These are phyloP conservation scores for Chlamydomonas sphaeroides DNA, from an alignment of 139 green algal genomes.

Conservation along the genomic window DNA sequence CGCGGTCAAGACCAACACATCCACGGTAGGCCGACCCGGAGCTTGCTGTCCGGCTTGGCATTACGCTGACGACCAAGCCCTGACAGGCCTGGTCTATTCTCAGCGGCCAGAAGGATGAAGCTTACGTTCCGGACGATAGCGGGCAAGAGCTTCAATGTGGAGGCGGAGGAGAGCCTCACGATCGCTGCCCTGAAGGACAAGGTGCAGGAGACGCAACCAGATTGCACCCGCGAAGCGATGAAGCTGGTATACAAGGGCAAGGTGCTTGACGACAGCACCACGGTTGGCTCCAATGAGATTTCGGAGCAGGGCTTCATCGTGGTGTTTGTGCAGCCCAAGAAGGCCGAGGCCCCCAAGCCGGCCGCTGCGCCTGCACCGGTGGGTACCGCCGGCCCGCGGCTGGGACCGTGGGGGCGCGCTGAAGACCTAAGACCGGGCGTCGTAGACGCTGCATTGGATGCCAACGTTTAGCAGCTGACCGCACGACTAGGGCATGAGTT, in stretches of 20 bases:
- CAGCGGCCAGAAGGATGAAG: constrained; percentile 76
- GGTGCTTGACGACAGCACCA: constrained; percentile 84
- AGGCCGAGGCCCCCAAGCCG: constrained; percentile 60
- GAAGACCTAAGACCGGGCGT: too few species aligned
- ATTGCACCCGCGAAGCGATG: constrained; percentile 37
- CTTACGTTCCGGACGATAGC: constrained; percentile 90
- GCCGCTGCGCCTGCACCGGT: constrained; percentile 32
- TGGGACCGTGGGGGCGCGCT: too few species aligned
- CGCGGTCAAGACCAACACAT: too few species aligned
- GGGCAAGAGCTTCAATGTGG: constrained; percentile 81
- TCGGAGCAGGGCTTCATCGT: constrained; percentile 92
- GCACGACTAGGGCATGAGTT: too few species aligned
- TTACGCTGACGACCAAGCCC: too few species aligned
- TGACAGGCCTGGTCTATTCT: too few species aligned
- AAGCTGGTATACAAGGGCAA: constrained; percentile 74
- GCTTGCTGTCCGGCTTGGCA: too few species aligned
- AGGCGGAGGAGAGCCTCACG: constrained; percentile 73
- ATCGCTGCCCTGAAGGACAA: constrained; percentile 62
- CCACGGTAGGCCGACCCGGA: too few species aligned
- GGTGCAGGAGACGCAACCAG: constrained; percentile 42
- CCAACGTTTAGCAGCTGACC: too few species aligned
- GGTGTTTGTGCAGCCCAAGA: constrained; percentile 86
- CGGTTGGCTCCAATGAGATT: constrained; percentile 79
- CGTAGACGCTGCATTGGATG: too few species aligned
- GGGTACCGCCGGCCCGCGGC: neutral